Evolutionary conservation across 2,329 filamentous ascomycete species (phyloP), one percentile per base, ranked within the genome.

Genomic region (Fusarium buxicola): DNA sequence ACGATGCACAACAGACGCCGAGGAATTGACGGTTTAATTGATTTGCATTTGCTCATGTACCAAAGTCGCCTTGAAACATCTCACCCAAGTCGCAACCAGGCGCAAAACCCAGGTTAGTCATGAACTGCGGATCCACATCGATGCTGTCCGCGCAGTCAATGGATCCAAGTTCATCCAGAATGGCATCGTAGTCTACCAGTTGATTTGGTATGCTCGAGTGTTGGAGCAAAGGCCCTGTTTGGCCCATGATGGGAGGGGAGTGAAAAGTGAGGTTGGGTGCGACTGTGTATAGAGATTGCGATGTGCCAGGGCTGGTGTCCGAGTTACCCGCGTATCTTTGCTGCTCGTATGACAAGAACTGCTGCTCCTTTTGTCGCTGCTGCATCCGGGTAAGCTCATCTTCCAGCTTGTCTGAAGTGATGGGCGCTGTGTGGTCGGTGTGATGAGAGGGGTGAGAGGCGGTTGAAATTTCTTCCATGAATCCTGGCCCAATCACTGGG

Each of bases 31-130:
- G 15, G 15, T 57, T 56, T 57, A 54, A 45, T 66, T 59, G 24
- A 58, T 53, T 63, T 52, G 49, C 45, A 63, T 58, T 66, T 51
- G 59, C 34, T 69, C 53, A 74, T 61, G 65, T 62, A 15, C 77
- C 75, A 69, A 77, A 80, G 24, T 79, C 77, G 24, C 76, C 73
- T 48, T 73, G 70, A 63, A 76, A 74, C 77, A 86, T 79, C 62
- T 87, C 85, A 0, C 81, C 79, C 45, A 89, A 77, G 55, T 87
- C 86, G 30, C 84, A 82, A 24, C 86, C 86, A 0, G 87, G 86
- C 2, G 83, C 85, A 70, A 89, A 88, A 0, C 87, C 87, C 16
- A 90, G 77, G 65, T 89, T 89, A 39, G 85, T 81, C 86, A 89
- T 88, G 66, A 89, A 89, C 60, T 88, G 84, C 2, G 84, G 80